A percentile compares a stretch with the other conserved stretches of the same genome.
These are phyloP conservation scores for Sporothrix brunneoviolacea DNA, from an alignment of 2,329 filamentous ascomycete genomes.

Conservation along the genomic window DNA sequence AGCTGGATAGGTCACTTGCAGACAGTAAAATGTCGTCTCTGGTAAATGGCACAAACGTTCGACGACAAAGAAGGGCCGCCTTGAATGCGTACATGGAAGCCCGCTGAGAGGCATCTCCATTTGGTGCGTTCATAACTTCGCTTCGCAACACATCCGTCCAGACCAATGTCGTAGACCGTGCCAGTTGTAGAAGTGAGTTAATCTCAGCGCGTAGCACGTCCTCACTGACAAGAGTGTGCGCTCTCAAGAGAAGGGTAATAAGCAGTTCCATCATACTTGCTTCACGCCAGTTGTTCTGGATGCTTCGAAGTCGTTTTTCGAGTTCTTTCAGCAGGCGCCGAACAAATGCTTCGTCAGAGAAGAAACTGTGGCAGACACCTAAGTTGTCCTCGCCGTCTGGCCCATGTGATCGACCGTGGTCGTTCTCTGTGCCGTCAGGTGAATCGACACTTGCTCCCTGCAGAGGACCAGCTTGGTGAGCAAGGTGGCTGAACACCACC, in stretches of 20 bases:
- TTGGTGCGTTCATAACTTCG: constrained; percentile 34
- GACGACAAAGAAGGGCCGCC: constrained; percentile 49
- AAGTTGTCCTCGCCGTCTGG: constrained; percentile 25
- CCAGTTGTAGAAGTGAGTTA: constrained; percentile 30
- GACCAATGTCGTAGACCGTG: constrained; percentile 34
- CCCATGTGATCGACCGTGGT: no score
- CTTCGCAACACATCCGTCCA: constrained; percentile 45
- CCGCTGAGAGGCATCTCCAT: constrained; percentile 32
- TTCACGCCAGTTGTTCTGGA: constrained; percentile 54
- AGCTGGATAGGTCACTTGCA: not conserved
- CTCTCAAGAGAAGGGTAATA: constrained; percentile 43
- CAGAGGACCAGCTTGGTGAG: constrained; percentile 49
- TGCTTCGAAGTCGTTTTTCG: constrained; percentile 31
- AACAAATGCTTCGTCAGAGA: constrained; percentile 46
- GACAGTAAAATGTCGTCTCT: not conserved
- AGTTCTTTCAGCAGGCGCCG: constrained; percentile 41
- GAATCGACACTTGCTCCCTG: not conserved
- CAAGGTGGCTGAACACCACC: constrained; percentile 44
- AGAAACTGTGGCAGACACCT: constrained; percentile 39
- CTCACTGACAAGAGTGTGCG: constrained; percentile 21
- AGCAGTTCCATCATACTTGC: constrained; percentile 50
- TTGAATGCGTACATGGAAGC: constrained; percentile 42
- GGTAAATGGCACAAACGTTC: constrained; percentile 25
- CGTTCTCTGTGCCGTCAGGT: no score
- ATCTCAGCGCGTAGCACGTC: constrained; percentile 18